phyloP scores from a whole-genome alignment of 306 rosid genomes.

The Medicago ruthenica region DNA sequence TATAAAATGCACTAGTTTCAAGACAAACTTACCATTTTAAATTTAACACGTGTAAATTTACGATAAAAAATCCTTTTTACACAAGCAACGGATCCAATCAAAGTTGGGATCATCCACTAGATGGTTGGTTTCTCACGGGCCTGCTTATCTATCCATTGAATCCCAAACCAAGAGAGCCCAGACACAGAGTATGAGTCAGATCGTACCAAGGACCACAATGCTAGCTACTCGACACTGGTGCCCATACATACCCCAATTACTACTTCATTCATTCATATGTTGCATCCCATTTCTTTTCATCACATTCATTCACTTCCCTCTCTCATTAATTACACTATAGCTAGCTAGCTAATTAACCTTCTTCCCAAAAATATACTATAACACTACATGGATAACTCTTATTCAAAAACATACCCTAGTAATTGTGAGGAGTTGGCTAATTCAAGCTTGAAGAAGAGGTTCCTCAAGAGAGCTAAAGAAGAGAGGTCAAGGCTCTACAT shows the following conservation, averaged over 20 bases:
- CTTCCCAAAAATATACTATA: not conserved
- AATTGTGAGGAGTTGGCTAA: not conserved
- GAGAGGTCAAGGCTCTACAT: slow-evolving; percentile 62
- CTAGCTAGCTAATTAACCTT: not conserved
- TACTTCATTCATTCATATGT: not conserved
- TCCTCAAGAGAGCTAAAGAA: slow-evolving; percentile 55
- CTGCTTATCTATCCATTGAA: not conserved
- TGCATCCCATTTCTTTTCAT: slow-evolving; percentile 6
- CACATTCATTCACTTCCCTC: not conserved
- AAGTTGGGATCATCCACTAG: slow-evolving; percentile 40
- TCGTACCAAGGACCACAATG: slow-evolving; percentile 42
- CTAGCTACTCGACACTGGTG: not conserved
- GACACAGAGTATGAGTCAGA: slow-evolving; percentile 45
- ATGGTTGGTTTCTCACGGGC: slow-evolving; percentile 31
- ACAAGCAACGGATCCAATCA: too few relatives aligned
- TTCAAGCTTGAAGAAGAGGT: slow-evolving; percentile 57
- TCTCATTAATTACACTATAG: not conserved
- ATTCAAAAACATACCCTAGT: slow-evolving; percentile 43
- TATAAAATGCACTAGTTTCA: too few relatives aligned
- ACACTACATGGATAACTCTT: slow-evolving; percentile 44
- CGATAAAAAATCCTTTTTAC: too few relatives aligned
- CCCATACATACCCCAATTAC: slow-evolving; percentile 6
- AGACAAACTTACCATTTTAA: too few relatives aligned
- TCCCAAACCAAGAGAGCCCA: not conserved
- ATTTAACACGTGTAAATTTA: too few relatives aligned